Base-by-base conservation (phyloP, 2,329 filamentous ascomycete genomes). In the Laburnicola sp. region DNA sequence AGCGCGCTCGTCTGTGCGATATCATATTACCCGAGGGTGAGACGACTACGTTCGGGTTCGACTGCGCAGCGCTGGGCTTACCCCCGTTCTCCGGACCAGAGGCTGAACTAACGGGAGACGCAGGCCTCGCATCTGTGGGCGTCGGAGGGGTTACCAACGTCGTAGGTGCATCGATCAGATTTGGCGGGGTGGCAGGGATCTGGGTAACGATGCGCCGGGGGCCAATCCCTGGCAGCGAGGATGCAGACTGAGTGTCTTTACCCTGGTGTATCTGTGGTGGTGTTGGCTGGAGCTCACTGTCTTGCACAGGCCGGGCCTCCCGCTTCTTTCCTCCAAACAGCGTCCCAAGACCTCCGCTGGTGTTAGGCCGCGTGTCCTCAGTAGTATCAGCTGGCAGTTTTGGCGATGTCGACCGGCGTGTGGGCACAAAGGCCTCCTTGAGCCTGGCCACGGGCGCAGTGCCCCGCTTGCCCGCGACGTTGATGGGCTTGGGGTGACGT, bases 401-500 rank as follows among this genome's bases (percentile, higher is more conserved):
- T 22, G 70, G 64, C 23, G 67, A 64, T 6, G 68, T 66, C 10
- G 64, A 56, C 40, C 65, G 62, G 43, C 62, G 60, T 6, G 59
- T 62, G 11, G 69, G 72, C 51, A 76, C 82, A 64, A 94, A 90
- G 9, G 86, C 87, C 65, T 86, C 85, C 69, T 83, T 87, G 54
- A 93, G 77, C 65, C 86, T 89, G 64, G 85, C 83, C 45, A 82
- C 84, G 8, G 88, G 87, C 7, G 90, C 92, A 21, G 82, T 79
- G 23, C 84, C 84, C 53, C 87, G 82, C 59, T 81, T 81, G 54
- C 76, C 62, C 11, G 63, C 46, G 36, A 65, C 51, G 60, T 69
- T 66, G 53, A 69, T 58, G 45, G 70, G 72, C 41, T 62, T 65
- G 36, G 72, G 56, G 66, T 70, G 57, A 26, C 45, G 36, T 40